phyloP scores from a whole-genome alignment of 2,329 filamentous ascomycete genomes.

The Arthrobotrys pseudoclavata region DNA sequence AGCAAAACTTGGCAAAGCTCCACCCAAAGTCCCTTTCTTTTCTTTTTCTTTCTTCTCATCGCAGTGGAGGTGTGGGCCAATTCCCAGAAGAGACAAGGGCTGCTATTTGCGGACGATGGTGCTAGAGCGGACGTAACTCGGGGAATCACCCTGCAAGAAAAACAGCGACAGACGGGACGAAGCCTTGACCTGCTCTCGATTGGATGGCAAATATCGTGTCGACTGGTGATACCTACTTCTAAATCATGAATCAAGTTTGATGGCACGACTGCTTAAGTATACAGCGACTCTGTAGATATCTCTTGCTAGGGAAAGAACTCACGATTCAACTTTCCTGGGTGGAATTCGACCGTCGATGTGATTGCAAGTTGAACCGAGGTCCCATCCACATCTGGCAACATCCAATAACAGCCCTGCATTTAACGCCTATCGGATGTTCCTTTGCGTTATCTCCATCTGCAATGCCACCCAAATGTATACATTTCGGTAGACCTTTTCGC shows the following conservation, averaged over 20 bases:
- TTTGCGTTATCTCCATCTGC: constrained; percentile 58
- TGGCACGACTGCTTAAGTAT: constrained; percentile 11
- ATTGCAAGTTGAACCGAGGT: constrained; percentile 56
- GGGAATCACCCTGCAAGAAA: constrained; percentile 54
- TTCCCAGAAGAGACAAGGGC: constrained; percentile 48
- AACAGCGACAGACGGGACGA: constrained; percentile 56
- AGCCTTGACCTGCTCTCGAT: constrained; percentile 46
- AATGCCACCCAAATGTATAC: constrained; percentile 50
- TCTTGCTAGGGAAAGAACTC: constrained; percentile 44
- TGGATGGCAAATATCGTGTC: constrained; percentile 37
- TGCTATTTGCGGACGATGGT: constrained; percentile 59
- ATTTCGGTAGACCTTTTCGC: constrained; percentile 32
- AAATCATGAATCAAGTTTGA: constrained; percentile 25
- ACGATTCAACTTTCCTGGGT: constrained; percentile 37
- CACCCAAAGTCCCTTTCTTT: constrained; percentile 27
- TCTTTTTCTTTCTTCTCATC: constrained; percentile 43
- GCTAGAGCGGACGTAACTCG: constrained; percentile 47
- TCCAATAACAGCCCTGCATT: constrained; percentile 56
- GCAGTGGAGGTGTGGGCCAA: constrained; percentile 52
- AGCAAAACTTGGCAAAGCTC: constrained; percentile 45
- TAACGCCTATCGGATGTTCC: constrained; percentile 59
- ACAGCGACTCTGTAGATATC: constrained; percentile 51
- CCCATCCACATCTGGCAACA: constrained; percentile 42
- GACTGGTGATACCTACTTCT: constrained; percentile 26
- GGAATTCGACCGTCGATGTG: constrained; percentile 43